Conservation (phyloP, 257 asterid genomes). For the Leptodermis oblonga region DNA sequence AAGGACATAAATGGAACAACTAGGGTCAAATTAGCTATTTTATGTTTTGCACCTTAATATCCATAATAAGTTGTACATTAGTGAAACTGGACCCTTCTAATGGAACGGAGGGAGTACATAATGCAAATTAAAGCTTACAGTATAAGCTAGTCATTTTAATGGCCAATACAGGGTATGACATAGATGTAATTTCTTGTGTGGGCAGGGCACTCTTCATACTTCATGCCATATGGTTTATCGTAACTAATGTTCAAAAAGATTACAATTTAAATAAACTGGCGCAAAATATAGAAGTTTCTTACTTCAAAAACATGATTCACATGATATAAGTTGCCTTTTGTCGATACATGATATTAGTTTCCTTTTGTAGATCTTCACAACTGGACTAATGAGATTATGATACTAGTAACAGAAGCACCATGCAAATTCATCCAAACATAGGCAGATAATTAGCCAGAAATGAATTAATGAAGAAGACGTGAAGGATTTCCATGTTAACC, state of each 20-base stretch:
- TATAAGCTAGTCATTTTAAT: neutral
- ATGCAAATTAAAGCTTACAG: neutral
- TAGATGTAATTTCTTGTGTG: neutral
- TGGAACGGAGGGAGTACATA: too few species aligned
- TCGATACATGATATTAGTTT: neutral
- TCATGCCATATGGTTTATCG: neutral
- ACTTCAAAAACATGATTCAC: neutral
- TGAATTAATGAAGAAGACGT: neutral
- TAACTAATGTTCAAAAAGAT: neutral
- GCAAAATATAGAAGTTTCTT: neutral
- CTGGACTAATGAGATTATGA: neutral
- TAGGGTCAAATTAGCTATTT: too few species aligned
- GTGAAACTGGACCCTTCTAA: too few species aligned
- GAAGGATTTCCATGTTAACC: neutral
- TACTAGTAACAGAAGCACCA: neutral
- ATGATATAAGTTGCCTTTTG: neutral
- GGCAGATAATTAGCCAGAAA: neutral
- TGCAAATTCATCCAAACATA: neutral
- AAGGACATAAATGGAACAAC: too few species aligned
- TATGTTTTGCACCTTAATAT: too few species aligned
- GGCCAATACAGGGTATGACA: neutral
- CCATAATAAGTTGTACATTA: too few species aligned
- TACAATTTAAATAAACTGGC: neutral
- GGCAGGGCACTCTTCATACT: neutral
- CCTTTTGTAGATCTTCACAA: neutral